These are phyloP conservation scores for Penicillium malachiteum DNA, from an alignment of 495 filamentous ascomycete genomes.

Conservation along the genomic window DNA sequence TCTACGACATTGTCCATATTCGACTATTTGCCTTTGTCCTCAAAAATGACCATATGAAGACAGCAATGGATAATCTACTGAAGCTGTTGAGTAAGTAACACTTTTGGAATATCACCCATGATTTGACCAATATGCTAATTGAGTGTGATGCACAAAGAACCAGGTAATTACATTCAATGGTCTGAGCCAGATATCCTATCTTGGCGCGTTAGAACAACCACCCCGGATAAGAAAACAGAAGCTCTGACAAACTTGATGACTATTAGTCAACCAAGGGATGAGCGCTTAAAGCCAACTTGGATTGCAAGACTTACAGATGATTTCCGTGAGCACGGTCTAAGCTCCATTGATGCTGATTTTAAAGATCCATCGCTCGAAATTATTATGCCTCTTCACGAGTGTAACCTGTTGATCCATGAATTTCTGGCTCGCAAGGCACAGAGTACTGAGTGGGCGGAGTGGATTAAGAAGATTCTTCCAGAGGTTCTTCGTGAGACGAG, in stretches of 20 bases:
- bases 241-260: background rate
- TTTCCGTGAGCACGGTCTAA: background rate
- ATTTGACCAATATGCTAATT: too few species aligned
- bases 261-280: background rate
- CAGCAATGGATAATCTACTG: background rate
- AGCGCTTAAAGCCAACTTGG: background rate
- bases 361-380: background rate
- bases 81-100: background rate
- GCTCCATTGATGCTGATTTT: background rate
- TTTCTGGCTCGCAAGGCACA: background rate
- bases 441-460: background rate
- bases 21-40: background rate
- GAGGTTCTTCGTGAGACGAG: background rate
- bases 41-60: background rate
- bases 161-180: slow-evolving; percentile 2
- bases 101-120: background rate
- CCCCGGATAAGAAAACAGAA: background rate
- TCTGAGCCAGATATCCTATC: background rate
- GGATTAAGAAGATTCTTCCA: background rate
- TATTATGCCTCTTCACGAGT: background rate
- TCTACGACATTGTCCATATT: background rate
- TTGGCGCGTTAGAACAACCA: background rate
- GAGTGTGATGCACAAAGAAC: background rate
- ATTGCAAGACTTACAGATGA: background rate
- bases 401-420: background rate